These are phyloP conservation scores for Aspergillus proliferans DNA, from an alignment of 2,329 filamentous ascomycete species.

Conservation along the genomic window DNA sequence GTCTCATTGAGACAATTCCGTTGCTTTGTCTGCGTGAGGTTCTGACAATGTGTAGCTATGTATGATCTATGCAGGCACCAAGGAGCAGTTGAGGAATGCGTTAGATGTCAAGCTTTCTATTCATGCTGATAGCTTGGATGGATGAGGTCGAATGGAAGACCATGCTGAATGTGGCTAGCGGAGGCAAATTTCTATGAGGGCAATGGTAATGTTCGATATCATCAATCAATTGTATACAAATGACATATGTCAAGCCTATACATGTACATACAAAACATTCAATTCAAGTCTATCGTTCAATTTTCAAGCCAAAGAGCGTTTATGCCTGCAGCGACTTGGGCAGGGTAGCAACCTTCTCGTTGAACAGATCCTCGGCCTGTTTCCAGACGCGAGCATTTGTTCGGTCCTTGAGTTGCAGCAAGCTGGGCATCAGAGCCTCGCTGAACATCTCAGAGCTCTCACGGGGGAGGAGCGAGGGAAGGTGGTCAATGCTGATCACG, in stretches of 20 bases:
- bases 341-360: constrained; percentile 69
- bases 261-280: not conserved
- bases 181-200: not conserved
- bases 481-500: constrained; percentile 83
- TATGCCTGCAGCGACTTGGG: constrained; percentile 37
- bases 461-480: constrained; percentile 74
- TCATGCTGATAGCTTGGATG: constrained; percentile 3
- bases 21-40: not conserved
- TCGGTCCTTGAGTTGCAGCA: constrained; percentile 72
- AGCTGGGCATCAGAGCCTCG: constrained; percentile 66
- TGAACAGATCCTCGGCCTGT: constrained; percentile 75
- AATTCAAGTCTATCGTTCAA: not conserved
- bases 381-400: constrained; percentile 69
- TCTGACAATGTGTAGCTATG: not conserved
- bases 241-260: not conserved
- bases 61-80: constrained; percentile 10
- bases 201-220: too few relatives aligned
- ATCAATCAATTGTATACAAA: not conserved
- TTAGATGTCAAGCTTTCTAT: constrained; percentile 10
- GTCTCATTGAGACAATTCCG: too few relatives aligned
- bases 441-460: constrained; percentile 86
- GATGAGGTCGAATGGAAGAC: constrained; percentile 9
- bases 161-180: constrained; percentile 7
- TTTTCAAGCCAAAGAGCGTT: not conserved
- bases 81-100: constrained; percentile 7